Conservation (phyloP, 768 basidiomycete species). For the Tremella mesenterica region DNA sequence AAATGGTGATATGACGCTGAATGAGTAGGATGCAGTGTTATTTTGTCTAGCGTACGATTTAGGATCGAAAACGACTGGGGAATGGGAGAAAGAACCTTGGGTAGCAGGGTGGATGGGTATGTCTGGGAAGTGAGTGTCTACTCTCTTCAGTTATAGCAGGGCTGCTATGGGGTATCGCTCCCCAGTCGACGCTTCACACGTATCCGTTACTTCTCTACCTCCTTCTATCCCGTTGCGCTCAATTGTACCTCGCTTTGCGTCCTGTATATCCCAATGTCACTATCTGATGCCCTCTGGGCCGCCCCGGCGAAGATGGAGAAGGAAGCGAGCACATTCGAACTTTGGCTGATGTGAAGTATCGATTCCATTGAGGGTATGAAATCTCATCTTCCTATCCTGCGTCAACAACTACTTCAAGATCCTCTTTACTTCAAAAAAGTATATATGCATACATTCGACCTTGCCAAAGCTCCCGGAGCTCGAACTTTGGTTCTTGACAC, state of each 20-base stretch:
- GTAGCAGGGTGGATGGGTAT: constrained; percentile 36
- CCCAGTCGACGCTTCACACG: background rate
- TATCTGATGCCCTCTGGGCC: background rate
- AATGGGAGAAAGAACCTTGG: constrained; percentile 39
- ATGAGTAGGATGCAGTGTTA: constrained; percentile 38
- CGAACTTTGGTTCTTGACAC: constrained; percentile 38
- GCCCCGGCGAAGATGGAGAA: background rate
- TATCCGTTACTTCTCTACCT: background rate
- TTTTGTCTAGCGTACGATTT: constrained; percentile 44
- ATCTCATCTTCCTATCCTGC: constrained; percentile 28
- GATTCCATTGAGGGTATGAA: constrained; percentile 42
- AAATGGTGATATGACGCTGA: background rate
- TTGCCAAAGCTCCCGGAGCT: constrained; percentile 38
- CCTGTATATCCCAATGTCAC: background rate
- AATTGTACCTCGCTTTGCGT: background rate
- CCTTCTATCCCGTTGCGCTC: background rate
- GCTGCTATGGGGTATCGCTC: too few relatives aligned
- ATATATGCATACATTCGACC: constrained; percentile 41
- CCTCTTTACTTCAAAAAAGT: constrained; percentile 45
- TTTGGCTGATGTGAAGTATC: constrained; percentile 25
- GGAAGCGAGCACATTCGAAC: background rate
- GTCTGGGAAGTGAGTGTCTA: constrained; percentile 24
- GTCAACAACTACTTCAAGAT: constrained; percentile 35
- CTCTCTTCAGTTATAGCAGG: too few relatives aligned
- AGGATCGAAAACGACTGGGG: constrained; percentile 40